Base-by-base conservation (phyloP, 176 grass and related monocot genomes). In the Saccharum officinarum region DNA sequence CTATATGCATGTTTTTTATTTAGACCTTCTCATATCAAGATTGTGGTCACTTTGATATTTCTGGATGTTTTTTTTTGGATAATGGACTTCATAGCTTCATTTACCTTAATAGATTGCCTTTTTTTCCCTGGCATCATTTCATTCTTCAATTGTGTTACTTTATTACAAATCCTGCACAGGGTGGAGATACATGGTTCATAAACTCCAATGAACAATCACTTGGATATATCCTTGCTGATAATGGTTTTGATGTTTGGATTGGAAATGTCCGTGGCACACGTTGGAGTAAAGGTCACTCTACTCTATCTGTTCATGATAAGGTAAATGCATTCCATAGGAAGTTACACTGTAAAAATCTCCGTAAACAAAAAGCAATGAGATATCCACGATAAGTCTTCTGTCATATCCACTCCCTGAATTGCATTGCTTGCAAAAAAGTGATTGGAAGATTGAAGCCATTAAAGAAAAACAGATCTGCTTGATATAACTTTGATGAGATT, bases 201-300 rank as follows among this genome's bases (percentile, higher is more conserved):
- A 98, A 98, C 84, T 90, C 89, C 11, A 57, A 73, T 33, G 73
- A 95, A 73, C 82, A 98, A 71, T 95, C 96, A 10, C 89, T 98
- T 80, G 93, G 91, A 69, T 98, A 92, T 85, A 92, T 98, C 55
- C 92, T 98, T 88, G 96, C 93, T 66, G 96, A 98, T 90, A 92
- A 87, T 86, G 96, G 93, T 76, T 98, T 98, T 78, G 93, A 95
- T 93, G 96, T 98, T 89, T 95, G 96, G 96, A 76, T 98, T 77
- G 96, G 93, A 67, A 98, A 94, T 90, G 96, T 89, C 28, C 93
- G 93, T 23, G 93, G 93, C 18, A 98, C 96, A 70, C 91, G 16
- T 57, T 98, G 93, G 91, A 92, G 93, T 87, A 85, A 90, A 82
- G 92, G 92, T 14, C 96, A 98, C 75, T 85, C 80, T 55, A 90